Percentiles rank a stretch among this genome's conserved stretches.
Evolutionary conservation across 441 rosid genomes (phyloP).

Genomic region (Adansonia gregorii): DNA sequence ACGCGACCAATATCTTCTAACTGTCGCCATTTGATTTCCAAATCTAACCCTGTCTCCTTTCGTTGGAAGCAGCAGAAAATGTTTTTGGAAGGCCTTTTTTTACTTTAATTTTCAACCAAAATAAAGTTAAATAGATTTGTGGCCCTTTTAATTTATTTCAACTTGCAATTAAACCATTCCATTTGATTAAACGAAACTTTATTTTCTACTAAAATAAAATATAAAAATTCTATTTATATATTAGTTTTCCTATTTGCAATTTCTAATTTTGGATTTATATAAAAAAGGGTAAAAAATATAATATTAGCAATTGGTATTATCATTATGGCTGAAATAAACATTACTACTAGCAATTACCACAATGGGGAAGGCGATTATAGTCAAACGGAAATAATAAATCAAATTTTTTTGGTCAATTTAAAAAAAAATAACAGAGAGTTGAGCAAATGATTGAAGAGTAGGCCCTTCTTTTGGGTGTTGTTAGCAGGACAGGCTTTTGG

Average conservation of each 20-base stretch:
- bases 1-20: conserved; percentile 30
- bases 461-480: conserved; percentile 20
- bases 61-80: not conserved
- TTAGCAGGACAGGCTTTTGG: not conserved
- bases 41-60: conserved; percentile 17
- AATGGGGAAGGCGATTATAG: not conserved
- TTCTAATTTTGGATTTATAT: not conserved
- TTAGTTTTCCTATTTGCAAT: not conserved
- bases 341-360: not conserved
- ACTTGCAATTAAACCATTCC: not conserved
- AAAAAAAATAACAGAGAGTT: not conserved
- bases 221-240: not conserved
- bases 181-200: not conserved
- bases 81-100: not conserved
- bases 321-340: not conserved
- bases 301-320: not conserved
- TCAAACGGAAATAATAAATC: not conserved
- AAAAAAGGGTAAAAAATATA: not conserved
- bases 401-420: not conserved
- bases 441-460: conserved; percentile 16
- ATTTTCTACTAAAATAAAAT: not conserved
- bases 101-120: not conserved
- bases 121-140: not conserved
- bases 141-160: conserved; percentile 8
- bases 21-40: conserved; percentile 20